These are phyloP conservation scores for Kazachstania sp. DNA, from an alignment of 1,139 yeast genomes.

Conservation along the genomic window DNA sequence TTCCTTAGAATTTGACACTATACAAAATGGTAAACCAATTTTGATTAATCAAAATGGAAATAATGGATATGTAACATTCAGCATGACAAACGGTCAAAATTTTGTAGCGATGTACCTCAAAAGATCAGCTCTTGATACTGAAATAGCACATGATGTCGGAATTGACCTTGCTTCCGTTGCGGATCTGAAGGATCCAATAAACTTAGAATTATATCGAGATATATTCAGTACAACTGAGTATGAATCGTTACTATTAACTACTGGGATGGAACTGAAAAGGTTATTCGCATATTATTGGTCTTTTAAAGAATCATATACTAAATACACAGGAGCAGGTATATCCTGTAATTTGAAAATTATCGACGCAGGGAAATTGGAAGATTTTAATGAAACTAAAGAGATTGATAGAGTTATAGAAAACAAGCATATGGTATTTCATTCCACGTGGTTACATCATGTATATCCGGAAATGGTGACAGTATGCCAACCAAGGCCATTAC, in stretches of 20 bases:
- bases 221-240: constrained; percentile 43
- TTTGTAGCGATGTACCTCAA: constrained; percentile 37
- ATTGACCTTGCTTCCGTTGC: constrained; percentile 51
- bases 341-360: constrained; percentile 40
- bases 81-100: constrained; percentile 48
- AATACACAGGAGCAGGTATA: constrained; percentile 54
- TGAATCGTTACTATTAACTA: constrained; percentile 22
- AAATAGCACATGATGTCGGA: constrained; percentile 35
- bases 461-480: constrained; percentile 10
- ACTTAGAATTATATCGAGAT: constrained; percentile 39
- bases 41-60: constrained; percentile 10
- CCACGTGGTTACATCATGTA: constrained; percentile 15
- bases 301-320: constrained; percentile 61
- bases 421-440: constrained; percentile 11
- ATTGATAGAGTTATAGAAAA: constrained; percentile 9
- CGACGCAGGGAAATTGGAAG: constrained; percentile 18
- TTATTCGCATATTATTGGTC: constrained; percentile 59
- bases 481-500: constrained; percentile 3
- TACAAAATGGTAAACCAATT: constrained; percentile 37
- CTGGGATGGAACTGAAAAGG: constrained; percentile 9
- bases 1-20: constrained; percentile 20
- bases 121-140: constrained; percentile 14
- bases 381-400: not conserved
- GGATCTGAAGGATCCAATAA: constrained; percentile 33
- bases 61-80: constrained; percentile 39